Evolutionary conservation across 108 stramenopile species (phyloP), one percentile per base, ranked within the genome.

Genomic region (Fistulifera solaris): DNA sequence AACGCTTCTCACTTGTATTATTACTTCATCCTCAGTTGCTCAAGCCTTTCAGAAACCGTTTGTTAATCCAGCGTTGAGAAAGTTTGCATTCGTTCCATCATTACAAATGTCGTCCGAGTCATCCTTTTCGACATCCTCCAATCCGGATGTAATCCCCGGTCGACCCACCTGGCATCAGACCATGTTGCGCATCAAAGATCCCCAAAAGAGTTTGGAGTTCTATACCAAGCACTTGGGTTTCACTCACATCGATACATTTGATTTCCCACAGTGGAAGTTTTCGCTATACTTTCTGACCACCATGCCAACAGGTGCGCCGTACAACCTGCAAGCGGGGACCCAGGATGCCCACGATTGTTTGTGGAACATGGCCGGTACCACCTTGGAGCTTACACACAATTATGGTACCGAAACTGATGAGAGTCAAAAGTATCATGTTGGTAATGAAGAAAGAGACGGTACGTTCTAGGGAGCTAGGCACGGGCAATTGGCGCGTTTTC

Each of bases 321-420:
- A 83, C 52, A 41, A 54, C 11, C 61, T 83, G 46, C 79, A 63
- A 40, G 79, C 79, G 2, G 93, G 88, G 41, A 84, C 83, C 25
- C 67, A 78, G 43, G 85, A 75, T 15, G 82, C 89, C 0, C 86
- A 94, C 70, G 79, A 89, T 57, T 85, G 84, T 55, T 63, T 91
- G 57, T 94, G 93, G 93, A 71, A 56, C 41, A 83, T 82, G 40
- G 78, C 83, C 41, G 87, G 85, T 12, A 72, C 78, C 2, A 83
- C 87, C 25, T 69, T 95, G 55, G 94, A 95, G 59, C 70, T 95
- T 38, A 95, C 94, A 6, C 85, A 88, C 68, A 96, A 96, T 66
- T 78, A 92, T 68, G 93, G 93, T 28, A 88, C 91, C 0, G 91
- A 94, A 68, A 49, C 64, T 0, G 69, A 80, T 39, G 63, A 51